phyloP scores from a whole-genome alignment of 768 basidiomycete genomes.

The Paxillus involutus region DNA sequence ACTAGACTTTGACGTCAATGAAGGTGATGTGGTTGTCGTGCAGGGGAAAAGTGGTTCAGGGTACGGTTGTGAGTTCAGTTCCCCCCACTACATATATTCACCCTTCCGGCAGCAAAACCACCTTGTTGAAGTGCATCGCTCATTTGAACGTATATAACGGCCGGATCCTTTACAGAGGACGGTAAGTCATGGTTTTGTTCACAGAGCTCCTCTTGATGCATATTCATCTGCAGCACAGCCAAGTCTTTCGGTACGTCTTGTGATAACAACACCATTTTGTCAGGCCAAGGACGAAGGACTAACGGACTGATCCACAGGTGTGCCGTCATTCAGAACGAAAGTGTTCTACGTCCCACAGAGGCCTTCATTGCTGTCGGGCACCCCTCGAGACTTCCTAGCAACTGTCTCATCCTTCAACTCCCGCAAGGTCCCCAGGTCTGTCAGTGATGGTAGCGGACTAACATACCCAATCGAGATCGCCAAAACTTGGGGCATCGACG shows the following conservation, averaged over 20 bases:
- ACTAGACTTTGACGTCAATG: slow-evolving; percentile 59
- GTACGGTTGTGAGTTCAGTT: slow-evolving; percentile 26
- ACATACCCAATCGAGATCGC: slow-evolving; percentile 53
- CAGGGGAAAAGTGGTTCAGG: slow-evolving; percentile 81
- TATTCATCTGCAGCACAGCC: slow-evolving; percentile 41
- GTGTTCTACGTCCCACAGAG: slow-evolving; percentile 89
- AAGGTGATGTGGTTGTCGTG: slow-evolving; percentile 76
- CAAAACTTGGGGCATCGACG: slow-evolving; percentile 63
- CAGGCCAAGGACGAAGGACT: not conserved
- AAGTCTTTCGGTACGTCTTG: slow-evolving; percentile 43
- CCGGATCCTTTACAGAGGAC: slow-evolving; percentile 61
- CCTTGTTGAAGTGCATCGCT: slow-evolving; percentile 81
- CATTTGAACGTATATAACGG: slow-evolving; percentile 75
- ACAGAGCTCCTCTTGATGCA: not conserved
- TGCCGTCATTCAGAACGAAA: slow-evolving; percentile 74
- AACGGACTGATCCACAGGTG: slow-evolving; percentile 43
- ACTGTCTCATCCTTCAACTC: slow-evolving; percentile 53
- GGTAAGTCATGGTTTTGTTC: slow-evolving; percentile 41
- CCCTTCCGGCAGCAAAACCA: slow-evolving; percentile 50
- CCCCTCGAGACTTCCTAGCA: slow-evolving; percentile 70
- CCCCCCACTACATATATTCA: not conserved
- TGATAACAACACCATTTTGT: slow-evolving; percentile 1
- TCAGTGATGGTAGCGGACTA: slow-evolving; percentile 21
- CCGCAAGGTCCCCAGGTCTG: slow-evolving; percentile 32
- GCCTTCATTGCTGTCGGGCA: slow-evolving; percentile 81